Percentiles rank a stretch among this genome's conserved stretches.
Conservation (phyloP, 2,329 filamentous ascomycete species). For the Fusarium sp. region DNA sequence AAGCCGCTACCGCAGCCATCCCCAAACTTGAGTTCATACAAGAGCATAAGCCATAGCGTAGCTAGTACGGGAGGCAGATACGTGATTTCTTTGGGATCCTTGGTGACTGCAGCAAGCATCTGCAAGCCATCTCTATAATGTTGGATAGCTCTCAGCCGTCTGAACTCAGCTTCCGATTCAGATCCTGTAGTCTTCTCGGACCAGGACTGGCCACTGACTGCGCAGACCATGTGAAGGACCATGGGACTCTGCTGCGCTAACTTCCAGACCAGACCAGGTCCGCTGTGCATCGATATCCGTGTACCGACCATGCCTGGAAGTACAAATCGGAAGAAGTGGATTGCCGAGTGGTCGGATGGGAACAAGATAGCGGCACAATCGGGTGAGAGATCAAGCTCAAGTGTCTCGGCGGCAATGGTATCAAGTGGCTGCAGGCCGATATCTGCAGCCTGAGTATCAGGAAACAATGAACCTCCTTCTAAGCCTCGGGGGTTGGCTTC, state of each 20-base stretch:
- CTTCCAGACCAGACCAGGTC: not conserved
- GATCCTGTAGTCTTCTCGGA: not conserved
- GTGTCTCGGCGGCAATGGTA: not conserved
- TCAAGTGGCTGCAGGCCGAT: not conserved
- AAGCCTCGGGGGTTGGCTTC: not conserved
- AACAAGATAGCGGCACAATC: not conserved
- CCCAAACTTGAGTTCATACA: not conserved
- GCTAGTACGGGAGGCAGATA: not conserved
- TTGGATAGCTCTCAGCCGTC: not conserved
- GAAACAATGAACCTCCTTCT: accelerated
- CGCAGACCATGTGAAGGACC: slow-evolving; percentile 1
- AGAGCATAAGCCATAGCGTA: not conserved
- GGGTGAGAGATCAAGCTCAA: not conserved
- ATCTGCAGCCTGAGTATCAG: not conserved
- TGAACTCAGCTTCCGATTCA: not conserved
- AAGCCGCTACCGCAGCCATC: not conserved
- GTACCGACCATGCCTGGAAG: not conserved
- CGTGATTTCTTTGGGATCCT: not conserved
- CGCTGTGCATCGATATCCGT: not conserved
- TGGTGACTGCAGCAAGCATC: not conserved
- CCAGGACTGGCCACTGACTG: not conserved
- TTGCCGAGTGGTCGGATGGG: not conserved
- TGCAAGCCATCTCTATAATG: not conserved
- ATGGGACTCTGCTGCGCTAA: not conserved
- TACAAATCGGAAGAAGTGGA: slow-evolving; percentile 5